Conservation (phyloP, 495 filamentous ascomycete species). For the Evernia prunastri region DNA sequence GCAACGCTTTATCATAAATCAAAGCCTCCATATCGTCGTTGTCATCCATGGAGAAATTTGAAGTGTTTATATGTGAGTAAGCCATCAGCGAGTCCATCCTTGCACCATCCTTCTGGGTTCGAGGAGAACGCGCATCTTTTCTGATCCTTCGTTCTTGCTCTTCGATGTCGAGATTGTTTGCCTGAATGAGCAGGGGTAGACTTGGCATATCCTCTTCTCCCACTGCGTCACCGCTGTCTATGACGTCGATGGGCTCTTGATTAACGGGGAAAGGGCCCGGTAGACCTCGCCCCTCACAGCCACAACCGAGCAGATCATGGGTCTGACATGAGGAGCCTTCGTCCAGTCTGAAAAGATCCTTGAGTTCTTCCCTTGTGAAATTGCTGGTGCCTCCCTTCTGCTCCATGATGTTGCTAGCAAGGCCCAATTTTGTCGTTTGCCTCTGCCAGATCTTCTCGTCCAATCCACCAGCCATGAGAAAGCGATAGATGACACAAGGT, state of each 20-base stretch:
- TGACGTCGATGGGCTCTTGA: slow-evolving; percentile 28
- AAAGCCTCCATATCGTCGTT: slow-evolving; percentile 37
- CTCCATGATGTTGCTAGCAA: slow-evolving; percentile 63
- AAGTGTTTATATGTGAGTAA: slow-evolving; percentile 61
- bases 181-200: slow-evolving; percentile 45
- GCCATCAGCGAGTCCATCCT: slow-evolving; percentile 58
- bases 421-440: slow-evolving; percentile 68
- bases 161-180: slow-evolving; percentile 55
- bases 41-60: slow-evolving; percentile 25
- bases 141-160: slow-evolving; percentile 49
- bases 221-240: slow-evolving; percentile 32
- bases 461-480: slow-evolving; percentile 64
- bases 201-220: slow-evolving; percentile 37
- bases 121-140: neutral
- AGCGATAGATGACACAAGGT: slow-evolving; percentile 65
- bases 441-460: slow-evolving; percentile 83
- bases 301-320: slow-evolving; percentile 64
- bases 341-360: slow-evolving; percentile 66
- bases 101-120: slow-evolving; percentile 30
- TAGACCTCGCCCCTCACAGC: slow-evolving; percentile 54
- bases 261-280: slow-evolving; percentile 21
- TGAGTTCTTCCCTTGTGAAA: slow-evolving; percentile 63
- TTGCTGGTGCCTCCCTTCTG: slow-evolving; percentile 49
- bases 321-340: slow-evolving; percentile 54
- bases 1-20: slow-evolving; percentile 58